Evolutionary conservation across 768 basidiomycete genomes (phyloP).

Genomic region (Naganishia vaughanmartiniae): DNA sequence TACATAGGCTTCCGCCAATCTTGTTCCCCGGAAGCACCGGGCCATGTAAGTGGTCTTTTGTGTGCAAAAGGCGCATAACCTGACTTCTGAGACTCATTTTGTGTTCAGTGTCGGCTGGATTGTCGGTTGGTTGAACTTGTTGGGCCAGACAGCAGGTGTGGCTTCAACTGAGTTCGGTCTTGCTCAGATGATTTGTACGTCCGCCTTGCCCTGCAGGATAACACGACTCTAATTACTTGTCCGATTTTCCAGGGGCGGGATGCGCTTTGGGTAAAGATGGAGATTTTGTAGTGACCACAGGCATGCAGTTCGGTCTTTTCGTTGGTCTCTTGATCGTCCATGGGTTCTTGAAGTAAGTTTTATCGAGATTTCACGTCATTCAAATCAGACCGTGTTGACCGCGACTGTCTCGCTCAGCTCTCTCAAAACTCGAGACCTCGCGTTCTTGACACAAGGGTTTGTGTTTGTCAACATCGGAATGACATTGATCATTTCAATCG

Average conservation of each 20-base stretch:
- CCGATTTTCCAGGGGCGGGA: constrained; percentile 22
- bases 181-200: constrained; percentile 58
- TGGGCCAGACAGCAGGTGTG: constrained; percentile 65
- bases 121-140: constrained; percentile 50
- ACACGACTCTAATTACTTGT: background rate
- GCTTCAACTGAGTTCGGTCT: constrained; percentile 75
- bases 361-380: constrained; percentile 1
- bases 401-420: constrained; percentile 32
- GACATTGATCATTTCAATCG: constrained; percentile 78
- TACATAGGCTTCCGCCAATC: constrained; percentile 46
- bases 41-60: constrained; percentile 38
- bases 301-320: constrained; percentile 76
- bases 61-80: background rate
- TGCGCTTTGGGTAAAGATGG: constrained; percentile 56
- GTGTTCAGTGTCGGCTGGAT: constrained; percentile 50
- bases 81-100: background rate
- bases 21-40: constrained; percentile 51
- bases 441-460: constrained; percentile 62
- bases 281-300: constrained; percentile 63
- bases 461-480: constrained; percentile 81
- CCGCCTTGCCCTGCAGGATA: constrained; percentile 51
- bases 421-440: constrained; percentile 67
- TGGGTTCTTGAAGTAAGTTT: constrained; percentile 62
- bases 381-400: constrained; percentile 4
- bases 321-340: constrained; percentile 72